Conservation (phyloP, 1,284 basidiomycete species). For the Phellopilus nigrolimitatus region DNA sequence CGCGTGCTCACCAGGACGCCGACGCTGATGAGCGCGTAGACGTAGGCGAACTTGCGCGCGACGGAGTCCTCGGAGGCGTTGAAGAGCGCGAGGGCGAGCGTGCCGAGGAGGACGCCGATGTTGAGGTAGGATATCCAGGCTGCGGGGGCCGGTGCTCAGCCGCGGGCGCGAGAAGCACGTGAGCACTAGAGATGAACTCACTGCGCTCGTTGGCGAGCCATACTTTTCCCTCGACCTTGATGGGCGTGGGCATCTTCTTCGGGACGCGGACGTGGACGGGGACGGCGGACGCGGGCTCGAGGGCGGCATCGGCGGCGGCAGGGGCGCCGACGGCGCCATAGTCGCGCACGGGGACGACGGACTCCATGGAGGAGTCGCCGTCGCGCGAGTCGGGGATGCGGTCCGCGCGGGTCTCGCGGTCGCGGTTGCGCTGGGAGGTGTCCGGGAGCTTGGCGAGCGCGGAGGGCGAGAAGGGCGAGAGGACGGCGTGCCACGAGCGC, state of each 20-base stretch:
- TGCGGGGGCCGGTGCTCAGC: constrained; percentile 28
- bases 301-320: neutral
- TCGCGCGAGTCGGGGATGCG: constrained; percentile 58
- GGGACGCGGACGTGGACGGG: constrained; percentile 58
- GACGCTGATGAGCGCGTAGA: constrained; percentile 78
- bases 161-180: constrained; percentile 2
- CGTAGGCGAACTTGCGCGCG: constrained; percentile 77
- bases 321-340: constrained; percentile 32
- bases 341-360: constrained; percentile 37
- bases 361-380: constrained; percentile 32
- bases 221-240: constrained; percentile 95
- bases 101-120: constrained; percentile 79
- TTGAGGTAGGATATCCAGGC: constrained; percentile 93
- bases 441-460: constrained; percentile 65
- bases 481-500: constrained; percentile 54
- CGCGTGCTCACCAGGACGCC: constrained; percentile 48
- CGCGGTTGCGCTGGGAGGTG: constrained; percentile 42
- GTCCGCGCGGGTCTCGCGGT: constrained; percentile 63
- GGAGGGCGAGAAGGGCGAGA: constrained; percentile 66
- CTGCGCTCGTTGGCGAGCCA: constrained; percentile 99
- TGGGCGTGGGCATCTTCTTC: constrained; percentile 84
- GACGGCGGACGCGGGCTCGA: constrained; percentile 29
- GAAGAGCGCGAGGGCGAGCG: constrained; percentile 84
- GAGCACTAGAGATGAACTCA: constrained; percentile 31
- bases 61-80: constrained; percentile 77